Evolutionary conservation across 345 rosid genomes (phyloP).

Genomic region (Citrus hindsii): DNA sequence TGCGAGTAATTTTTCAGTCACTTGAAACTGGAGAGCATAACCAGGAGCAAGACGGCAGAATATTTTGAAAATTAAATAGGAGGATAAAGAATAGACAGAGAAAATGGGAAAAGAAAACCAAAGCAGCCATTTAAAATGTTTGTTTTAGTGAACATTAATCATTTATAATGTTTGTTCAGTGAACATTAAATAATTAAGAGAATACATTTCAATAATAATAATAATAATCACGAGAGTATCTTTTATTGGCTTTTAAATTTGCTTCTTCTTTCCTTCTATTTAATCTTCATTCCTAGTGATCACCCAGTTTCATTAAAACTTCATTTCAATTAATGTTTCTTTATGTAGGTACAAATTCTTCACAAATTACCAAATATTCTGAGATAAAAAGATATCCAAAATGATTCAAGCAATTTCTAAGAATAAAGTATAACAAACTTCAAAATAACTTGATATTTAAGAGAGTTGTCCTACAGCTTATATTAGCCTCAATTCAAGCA

Average conservation of each 20-base stretch:
- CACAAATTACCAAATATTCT: too few relatives aligned
- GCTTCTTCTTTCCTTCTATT: too few relatives aligned
- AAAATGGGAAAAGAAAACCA: neutral
- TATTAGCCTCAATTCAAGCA: neutral
- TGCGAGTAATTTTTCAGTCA: neutral
- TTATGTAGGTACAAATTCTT: neutral
- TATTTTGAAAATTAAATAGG: neutral
- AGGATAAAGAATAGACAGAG: neutral
- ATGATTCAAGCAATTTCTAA: neutral
- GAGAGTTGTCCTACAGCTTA: neutral
- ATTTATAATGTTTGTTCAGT: neutral
- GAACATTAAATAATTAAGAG: neutral
- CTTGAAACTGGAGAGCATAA: neutral
- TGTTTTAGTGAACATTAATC: too few relatives aligned
- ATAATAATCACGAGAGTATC: neutral
- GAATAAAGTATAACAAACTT: neutral
- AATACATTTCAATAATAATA: too few relatives aligned
- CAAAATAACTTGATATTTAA: neutral
- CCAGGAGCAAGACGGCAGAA: neutral
- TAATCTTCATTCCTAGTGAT: neutral
- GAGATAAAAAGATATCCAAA: neutral
- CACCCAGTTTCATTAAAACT: neutral
- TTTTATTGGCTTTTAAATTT: neutral
- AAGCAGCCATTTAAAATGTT: neutral
- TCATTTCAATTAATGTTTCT: neutral